Evolutionary conservation across 306 rosid species (phyloP).

Genomic region (Acacia confusa): DNA sequence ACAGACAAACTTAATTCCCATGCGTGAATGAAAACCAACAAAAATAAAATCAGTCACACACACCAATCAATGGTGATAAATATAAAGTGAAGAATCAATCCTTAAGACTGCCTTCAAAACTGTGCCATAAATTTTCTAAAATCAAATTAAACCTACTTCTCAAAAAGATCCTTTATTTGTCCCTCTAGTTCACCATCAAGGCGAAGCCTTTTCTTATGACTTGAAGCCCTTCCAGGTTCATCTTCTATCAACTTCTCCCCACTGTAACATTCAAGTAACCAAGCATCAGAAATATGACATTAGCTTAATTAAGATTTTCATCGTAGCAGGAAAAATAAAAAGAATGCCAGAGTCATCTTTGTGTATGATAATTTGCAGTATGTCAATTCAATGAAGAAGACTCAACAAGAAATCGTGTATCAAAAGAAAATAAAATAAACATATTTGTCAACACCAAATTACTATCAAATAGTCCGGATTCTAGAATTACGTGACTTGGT

Average conservation of each 20-base stretch:
- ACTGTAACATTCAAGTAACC: neutral
- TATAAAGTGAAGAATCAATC: constrained; percentile 15
- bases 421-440: constrained; percentile 8
- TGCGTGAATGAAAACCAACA: neutral
- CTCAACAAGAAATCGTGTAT: constrained; percentile 14
- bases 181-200: constrained; percentile 64
- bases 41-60: neutral
- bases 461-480: constrained; percentile 5
- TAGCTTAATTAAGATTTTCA: constrained; percentile 36
- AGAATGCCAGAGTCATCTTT: neutral
- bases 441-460: neutral
- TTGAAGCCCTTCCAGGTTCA: constrained; percentile 46
- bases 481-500: constrained; percentile 7
- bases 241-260: constrained; percentile 43
- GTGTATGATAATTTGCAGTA: constrained; percentile 22
- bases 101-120: constrained; percentile 16
- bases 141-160: constrained; percentile 56
- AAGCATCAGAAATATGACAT: constrained; percentile 29
- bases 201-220: constrained; percentile 60
- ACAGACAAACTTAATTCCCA: constrained; percentile 8
- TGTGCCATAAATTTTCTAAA: neutral
- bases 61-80: neutral
- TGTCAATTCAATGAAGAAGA: neutral
- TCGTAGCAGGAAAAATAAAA: constrained; percentile 32
- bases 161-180: constrained; percentile 72